Base-by-base conservation (phyloP, 495 filamentous ascomycete species). In the Podospora anserina region DNA sequence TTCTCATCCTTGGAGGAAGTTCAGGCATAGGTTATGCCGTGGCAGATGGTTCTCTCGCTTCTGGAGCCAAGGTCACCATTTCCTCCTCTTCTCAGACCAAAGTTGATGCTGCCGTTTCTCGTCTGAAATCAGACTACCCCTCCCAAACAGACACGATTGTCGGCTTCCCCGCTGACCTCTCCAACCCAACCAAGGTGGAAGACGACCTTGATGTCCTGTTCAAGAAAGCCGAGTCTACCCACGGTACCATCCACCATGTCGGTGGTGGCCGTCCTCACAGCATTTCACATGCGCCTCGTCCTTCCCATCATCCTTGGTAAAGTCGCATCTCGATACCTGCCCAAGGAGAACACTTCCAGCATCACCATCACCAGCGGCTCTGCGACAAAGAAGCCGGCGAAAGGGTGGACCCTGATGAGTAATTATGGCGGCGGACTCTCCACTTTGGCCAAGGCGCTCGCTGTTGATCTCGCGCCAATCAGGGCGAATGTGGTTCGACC, bases 401-500 rank as follows among this genome's bases (percentile, higher is more conserved):
- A 77, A 5, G 81, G 81, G 5, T 89, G 86, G 85, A 70, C 73
- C 9, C 64, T 86, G 0, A 69, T 81, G 1, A 80, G 80, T 15
- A 75, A 70, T 61, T 77, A 76, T 65, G 82, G 77, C 3, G 72
- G 72, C 9, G 81, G 73, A 57, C 66, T 76, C 16, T 77, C 64
- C 68, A 84, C 82, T 16, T 68, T 89, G 61, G 75, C 77, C 66
- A 77, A 82, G 1, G 83, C 79, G 16, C 71, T 91, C 32, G 88
- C 88, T 4, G 68, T 89, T 2, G 87, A 87, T 60, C 65, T 91
- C 61, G 77, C 77, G 64, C 89, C 89, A 0, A 69, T 89, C 0
- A 76, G 89, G 1, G 87, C 90, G 28, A 92, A 91, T 75, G 68
- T 78, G 3, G 85, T 91, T 0, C 75, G 77, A 60, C 85, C 87